Conservation (phyloP, 2,329 filamentous ascomycete species). For the Knoxdaviesia capensis region DNA sequence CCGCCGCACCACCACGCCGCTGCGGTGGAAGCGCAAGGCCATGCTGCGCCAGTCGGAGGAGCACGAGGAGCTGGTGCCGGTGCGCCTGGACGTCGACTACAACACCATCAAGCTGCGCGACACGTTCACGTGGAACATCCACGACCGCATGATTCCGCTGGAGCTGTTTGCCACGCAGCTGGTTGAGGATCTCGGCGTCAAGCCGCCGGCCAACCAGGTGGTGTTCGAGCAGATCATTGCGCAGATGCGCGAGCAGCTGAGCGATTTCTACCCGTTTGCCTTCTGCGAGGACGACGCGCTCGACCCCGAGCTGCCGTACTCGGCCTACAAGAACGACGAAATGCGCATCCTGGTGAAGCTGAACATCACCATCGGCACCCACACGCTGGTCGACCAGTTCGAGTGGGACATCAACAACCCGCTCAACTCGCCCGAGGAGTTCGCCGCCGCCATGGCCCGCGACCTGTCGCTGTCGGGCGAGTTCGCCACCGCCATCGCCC, state of each 20-base stretch:
- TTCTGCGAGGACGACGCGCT: conserved; percentile 78
- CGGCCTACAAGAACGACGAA: conserved; percentile 94
- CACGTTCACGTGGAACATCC: conserved; percentile 96
- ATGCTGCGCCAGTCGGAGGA: conserved; percentile 73
- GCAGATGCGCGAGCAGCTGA: conserved; percentile 74
- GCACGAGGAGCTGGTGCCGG: conserved; percentile 75
- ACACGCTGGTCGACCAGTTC: conserved; percentile 89
- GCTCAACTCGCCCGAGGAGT: conserved; percentile 82
- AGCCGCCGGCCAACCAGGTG: conserved; percentile 47
- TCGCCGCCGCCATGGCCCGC: conserved; percentile 70
- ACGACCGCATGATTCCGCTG: conserved; percentile 64
- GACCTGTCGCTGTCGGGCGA: conserved; percentile 86
- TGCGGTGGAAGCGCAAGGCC: conserved; percentile 63
- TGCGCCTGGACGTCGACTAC: conserved; percentile 83
- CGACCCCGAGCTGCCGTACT: conserved; percentile 77
- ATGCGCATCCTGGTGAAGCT: conserved; percentile 93
- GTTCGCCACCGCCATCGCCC: conserved; percentile 92
- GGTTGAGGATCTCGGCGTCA: conserved; percentile 73
- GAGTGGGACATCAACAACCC: conserved; percentile 99
- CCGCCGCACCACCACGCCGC: conserved; percentile 49
- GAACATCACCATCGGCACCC: conserved; percentile 90
- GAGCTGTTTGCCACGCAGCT: conserved; percentile 77
- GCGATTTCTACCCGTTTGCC: conserved; percentile 83
- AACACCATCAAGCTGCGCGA: conserved; percentile 91
- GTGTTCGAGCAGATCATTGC: conserved; percentile 38